Evolutionary conservation across 768 basidiomycete species (phyloP).

Genomic region (Lyophyllum shimeji): DNA sequence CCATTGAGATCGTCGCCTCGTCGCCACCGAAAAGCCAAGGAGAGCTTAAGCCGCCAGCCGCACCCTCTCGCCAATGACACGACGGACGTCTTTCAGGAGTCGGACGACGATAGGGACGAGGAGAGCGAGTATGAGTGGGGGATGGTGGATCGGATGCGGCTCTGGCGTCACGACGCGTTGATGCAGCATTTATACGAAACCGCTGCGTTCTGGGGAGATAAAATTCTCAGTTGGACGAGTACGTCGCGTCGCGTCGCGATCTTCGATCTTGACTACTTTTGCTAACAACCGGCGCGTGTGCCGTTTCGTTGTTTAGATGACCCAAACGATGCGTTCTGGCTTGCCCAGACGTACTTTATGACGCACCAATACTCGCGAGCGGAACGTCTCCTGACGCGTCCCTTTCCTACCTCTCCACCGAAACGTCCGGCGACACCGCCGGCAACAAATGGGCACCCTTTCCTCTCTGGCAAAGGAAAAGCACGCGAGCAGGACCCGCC

Average conservation of each 20-base stretch:
- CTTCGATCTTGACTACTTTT: not conserved
- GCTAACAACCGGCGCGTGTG: not conserved
- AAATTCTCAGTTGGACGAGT: constrained; percentile 96
- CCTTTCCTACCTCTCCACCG: constrained; percentile 61
- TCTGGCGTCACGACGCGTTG: constrained; percentile 97
- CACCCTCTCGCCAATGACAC: constrained; percentile 82
- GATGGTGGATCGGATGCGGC: constrained; percentile 91
- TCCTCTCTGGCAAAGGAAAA: constrained; percentile 54
- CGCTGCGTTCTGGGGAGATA: constrained; percentile 98
- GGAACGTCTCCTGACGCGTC: constrained; percentile 86
- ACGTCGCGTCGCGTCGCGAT: constrained; percentile 34
- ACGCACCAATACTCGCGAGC: constrained; percentile 94
- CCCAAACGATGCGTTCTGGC: constrained; percentile 98
- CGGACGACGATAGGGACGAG: constrained; percentile 58
- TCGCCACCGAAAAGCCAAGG: constrained; percentile 52
- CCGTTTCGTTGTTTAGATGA: constrained; percentile 56
- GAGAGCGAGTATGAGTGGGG: constrained; percentile 72
- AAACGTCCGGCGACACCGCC: constrained; percentile 33
- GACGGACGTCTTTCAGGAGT: constrained; percentile 73
- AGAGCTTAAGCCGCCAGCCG: constrained; percentile 43
- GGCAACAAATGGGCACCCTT: constrained; percentile 42
- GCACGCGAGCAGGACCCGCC: constrained; percentile 50
- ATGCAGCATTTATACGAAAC: constrained; percentile 99
- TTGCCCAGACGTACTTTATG: constrained; percentile 96
- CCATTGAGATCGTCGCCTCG: constrained; percentile 70